Base-by-base conservation (phyloP, 106 monocot species). In the Alisma plantagoaquatica region DNA sequence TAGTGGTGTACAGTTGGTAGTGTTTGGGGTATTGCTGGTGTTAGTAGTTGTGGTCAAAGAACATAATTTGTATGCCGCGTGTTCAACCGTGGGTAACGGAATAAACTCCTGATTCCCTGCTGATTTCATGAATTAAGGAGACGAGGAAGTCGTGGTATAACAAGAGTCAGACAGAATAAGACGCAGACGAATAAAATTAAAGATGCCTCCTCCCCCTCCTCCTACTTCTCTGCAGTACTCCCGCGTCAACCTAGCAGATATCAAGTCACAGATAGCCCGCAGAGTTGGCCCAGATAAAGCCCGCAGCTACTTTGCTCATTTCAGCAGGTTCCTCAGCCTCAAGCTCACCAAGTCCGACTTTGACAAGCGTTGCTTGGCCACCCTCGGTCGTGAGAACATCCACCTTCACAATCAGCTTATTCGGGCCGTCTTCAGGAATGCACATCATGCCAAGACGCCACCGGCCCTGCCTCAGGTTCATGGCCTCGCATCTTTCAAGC, bases 321-420 rank as follows among this genome's bases (percentile, higher is more conserved):
- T 81, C 59, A 67, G 56, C 27, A 44, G 56, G 27, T 64, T 75
- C 31, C 60, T 81, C 17, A 44, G 67, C n/a, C 62, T 59, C 59
- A 81, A 75, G 71, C 67, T 81, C 15, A 68, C 71, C 59, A 81
- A 81, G 57, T 8, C 52, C 10, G 75, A 75, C 16, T 81, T 81
- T 30, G 61, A 75, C 68, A 75, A 81, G 59, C 71, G 75, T 23
- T 75, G 75, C 23, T 29, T 68, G 17, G 67, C 48, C 21, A 72
- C 63, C 0, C 66, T 81, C 26, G 80, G 80, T 11, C 53, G 26
- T 1, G 80, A 81, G 51, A 81, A 81, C 35, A 14, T 81, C 16
- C 54, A 53, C 29, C 32, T 81, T 12, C 80, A 81, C 58, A 81
- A 81, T 45, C 75, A 72, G 43, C 66, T 85, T 17, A 67, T 85